Base-by-base conservation (phyloP, 805 yeast species). In the Candida succiphila region DNA sequence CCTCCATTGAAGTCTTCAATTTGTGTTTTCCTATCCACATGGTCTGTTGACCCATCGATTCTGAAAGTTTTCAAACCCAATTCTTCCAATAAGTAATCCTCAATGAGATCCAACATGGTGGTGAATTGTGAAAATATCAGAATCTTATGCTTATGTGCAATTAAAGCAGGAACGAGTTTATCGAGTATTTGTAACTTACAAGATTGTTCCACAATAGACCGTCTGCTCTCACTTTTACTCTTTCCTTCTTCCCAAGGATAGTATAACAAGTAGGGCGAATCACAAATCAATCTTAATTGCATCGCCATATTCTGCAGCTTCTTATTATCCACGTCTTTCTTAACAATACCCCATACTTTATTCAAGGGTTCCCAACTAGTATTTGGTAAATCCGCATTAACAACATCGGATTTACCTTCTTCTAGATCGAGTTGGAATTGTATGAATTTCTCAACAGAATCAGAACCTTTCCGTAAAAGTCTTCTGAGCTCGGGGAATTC, bases 101-200 rank as follows among this genome's bases (percentile, higher is more conserved):
- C 77, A 0, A 92, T 47, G 10, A 92, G 56, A 44, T 89, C 95
- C n/a, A 92, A 63, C 74, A 82, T 78, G 23, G 63, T 67, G 2
- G 92, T 75, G 54, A 92, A 89, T 52, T 92, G 98, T 1, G 94
- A 74, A 52, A 92, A 92, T 1, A 92, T 73, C 29, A 92, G 62
- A 0, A 85, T 69, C 48, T 83, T 84, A 54, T 85, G 95, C 4
- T 42, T 43, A 10, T 41, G 39, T 4, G 47, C 33, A 1, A 77
- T 39, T 19, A 89, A 56, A 19, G 54, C 55, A 0, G 72, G 63
- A 2, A 81, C 56, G 19, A 92, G 54, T 43, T 78, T 78, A 38
- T 81, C 73, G 30, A 88, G 57, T 1, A 83, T 56, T 42, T 75
- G 78, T 46, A 92, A 54, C 48, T 89, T 89, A 2, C 88, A 78